Evolutionary conservation across 2,329 filamentous ascomycete species (phyloP).

Genomic region (Epicoccum sorghinum): DNA sequence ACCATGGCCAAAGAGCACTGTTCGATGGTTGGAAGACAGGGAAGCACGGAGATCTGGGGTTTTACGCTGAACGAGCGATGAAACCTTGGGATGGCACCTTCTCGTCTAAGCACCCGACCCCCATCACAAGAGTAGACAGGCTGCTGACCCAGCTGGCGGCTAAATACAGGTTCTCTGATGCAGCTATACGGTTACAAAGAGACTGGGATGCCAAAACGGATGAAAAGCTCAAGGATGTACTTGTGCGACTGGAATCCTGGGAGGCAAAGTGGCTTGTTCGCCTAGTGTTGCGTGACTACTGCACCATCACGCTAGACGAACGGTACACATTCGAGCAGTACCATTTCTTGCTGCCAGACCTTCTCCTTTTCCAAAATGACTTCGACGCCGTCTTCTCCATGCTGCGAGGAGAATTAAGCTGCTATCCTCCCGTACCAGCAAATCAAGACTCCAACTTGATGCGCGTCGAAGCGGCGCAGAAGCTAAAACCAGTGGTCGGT

Average conservation of each 20-base stretch:
- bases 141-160: slow-evolving; percentile 71
- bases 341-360: slow-evolving; percentile 71
- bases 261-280: slow-evolving; percentile 91
- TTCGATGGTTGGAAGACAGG: slow-evolving; percentile 67
- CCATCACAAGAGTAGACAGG: slow-evolving; percentile 76
- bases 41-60: slow-evolving; percentile 70
- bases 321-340: slow-evolving; percentile 63
- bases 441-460: slow-evolving; percentile 29
- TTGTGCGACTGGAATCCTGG: slow-evolving; percentile 56
- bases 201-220: slow-evolving; percentile 29
- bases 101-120: slow-evolving; percentile 44
- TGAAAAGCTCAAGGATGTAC: slow-evolving; percentile 48
- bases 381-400: slow-evolving; percentile 66
- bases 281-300: slow-evolving; percentile 76
- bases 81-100: slow-evolving; percentile 59
- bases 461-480: slow-evolving; percentile 48
- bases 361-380: slow-evolving; percentile 73
- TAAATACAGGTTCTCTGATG: slow-evolving; percentile 72
- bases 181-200: slow-evolving; percentile 46
- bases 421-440: slow-evolving; percentile 48
- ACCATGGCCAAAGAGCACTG: slow-evolving; percentile 64
- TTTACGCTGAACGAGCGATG: slow-evolving; percentile 72
- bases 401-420: slow-evolving; percentile 53
- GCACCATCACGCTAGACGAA: slow-evolving; percentile 69
- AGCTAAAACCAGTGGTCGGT: slow-evolving; percentile 49